Percentiles rank a stretch among this genome's conserved stretches.
These are phyloP conservation scores for Thoreauomyces humboldtii DNA, from an alignment of 192 early-diverging fungal species.

Conservation along the genomic window DNA sequence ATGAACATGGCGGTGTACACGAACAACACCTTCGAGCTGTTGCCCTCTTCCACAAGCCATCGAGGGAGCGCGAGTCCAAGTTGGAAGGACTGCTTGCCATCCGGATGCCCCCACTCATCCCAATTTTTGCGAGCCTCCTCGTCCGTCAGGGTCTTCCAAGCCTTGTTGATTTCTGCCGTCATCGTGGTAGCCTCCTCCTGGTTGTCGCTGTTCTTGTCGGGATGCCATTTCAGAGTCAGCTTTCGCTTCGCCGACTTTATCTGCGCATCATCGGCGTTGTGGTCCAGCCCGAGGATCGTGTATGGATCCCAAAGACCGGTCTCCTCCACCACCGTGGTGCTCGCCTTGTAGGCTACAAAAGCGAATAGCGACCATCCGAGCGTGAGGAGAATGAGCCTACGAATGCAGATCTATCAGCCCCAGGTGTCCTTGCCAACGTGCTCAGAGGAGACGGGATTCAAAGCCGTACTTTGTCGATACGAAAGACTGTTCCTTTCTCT, in stretches of 20 bases:
- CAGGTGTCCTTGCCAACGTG: background rate
- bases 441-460: too few relatives aligned
- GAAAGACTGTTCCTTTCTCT: conserved; percentile 37
- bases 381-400: conserved; percentile 37
- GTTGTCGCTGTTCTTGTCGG: conserved; percentile 73
- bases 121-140: conserved; percentile 85
- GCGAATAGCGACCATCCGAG: conserved; percentile 69
- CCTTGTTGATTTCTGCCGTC: conserved; percentile 88
- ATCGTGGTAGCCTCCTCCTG: conserved; percentile 67
- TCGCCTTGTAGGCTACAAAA: conserved; percentile 61
- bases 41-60: conserved; percentile 83
- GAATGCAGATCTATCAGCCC: background rate
- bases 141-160: conserved; percentile 93
- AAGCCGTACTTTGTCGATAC: conserved; percentile 17
- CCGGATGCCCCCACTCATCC: conserved; percentile 95
- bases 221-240: conserved; percentile 61
- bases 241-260: conserved; percentile 73
- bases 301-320: conserved; percentile 89
- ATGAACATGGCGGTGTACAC: conserved; percentile 89
- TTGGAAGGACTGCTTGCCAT: conserved; percentile 87
- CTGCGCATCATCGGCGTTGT: conserved; percentile 43
- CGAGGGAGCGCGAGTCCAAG: conserved; percentile 94
- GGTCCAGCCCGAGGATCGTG: conserved; percentile 77
- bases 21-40: conserved; percentile 71
- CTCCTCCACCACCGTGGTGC: conserved; percentile 64